Percentiles rank a stretch among this genome's conserved stretches.
phyloP scores from a whole-genome alignment of 805 yeast genomes.

The Yarrowia sp. region DNA sequence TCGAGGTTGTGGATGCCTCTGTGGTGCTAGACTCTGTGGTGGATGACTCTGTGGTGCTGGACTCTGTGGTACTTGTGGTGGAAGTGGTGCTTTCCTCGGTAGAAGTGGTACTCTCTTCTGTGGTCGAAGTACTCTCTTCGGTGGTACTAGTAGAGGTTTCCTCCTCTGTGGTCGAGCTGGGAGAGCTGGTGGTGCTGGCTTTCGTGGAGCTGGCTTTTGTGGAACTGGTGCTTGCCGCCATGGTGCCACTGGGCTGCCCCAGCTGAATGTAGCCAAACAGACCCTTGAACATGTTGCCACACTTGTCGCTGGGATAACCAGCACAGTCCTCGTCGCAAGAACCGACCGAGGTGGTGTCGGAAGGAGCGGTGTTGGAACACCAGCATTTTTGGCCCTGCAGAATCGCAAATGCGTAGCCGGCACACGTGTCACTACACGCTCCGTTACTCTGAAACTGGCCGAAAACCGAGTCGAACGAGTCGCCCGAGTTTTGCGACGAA shows the following conservation, averaged over 20 bases:
- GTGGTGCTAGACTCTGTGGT: slow-evolving; percentile 23
- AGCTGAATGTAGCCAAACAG: slow-evolving; percentile 54
- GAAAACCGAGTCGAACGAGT: slow-evolving; percentile 21
- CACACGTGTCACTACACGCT: slow-evolving; percentile 48
- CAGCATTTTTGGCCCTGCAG: slow-evolving; percentile 53
- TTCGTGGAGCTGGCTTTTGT: not conserved
- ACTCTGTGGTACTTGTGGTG: slow-evolving; percentile 28
- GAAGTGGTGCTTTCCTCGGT: slow-evolving; percentile 21
- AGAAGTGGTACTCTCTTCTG: slow-evolving; percentile 27
- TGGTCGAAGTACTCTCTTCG: slow-evolving; percentile 29
- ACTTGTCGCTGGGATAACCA: slow-evolving; percentile 44
- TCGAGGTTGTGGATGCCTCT: slow-evolving; percentile 10
- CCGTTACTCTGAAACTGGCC: slow-evolving; percentile 48
- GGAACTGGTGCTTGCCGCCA: slow-evolving; percentile 26
- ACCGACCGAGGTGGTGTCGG: slow-evolving; percentile 36
- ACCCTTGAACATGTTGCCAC: slow-evolving; percentile 45
- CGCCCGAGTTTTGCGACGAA: slow-evolving; percentile 44
- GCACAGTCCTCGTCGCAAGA: slow-evolving; percentile 44
- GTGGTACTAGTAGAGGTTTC: slow-evolving; percentile 5
- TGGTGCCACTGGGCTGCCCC: slow-evolving; percentile 38
- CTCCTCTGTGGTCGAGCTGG: slow-evolving; percentile 17
- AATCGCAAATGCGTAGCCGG: slow-evolving; percentile 51
- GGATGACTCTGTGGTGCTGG: slow-evolving; percentile 24
- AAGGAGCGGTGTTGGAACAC: slow-evolving; percentile 57
- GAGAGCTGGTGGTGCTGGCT: slow-evolving; percentile 4